Evolutionary conservation across 345 rosid genomes (phyloP), one percentile per base, ranked within the genome.

Genomic region (Eucalyptus tenuipes): DNA sequence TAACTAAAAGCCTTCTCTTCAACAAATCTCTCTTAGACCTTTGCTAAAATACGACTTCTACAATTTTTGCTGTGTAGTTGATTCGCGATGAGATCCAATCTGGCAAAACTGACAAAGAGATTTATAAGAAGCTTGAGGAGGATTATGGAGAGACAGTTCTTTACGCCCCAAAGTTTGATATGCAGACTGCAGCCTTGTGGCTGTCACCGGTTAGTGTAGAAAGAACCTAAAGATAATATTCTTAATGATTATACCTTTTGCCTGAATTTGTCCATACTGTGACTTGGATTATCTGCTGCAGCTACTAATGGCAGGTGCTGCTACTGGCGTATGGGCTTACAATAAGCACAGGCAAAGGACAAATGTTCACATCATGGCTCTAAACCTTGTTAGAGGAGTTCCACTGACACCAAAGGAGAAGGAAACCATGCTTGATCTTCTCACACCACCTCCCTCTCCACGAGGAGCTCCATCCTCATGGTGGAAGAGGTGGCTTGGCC

Each of bases 71-170:
- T 40, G 47, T 93, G 92, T 94, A 98, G 99, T 91, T 98, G 88
- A 98, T 97, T 86, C 99, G 99, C 4, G 95, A 98, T 89, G 99
- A 98, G 93, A 96, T 98, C 89, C 95, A 86, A 49, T 85, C 96
- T 86, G 99, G 99, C 85, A 98, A 95, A 91, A 88, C 94, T 37
- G 99, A 98, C 94, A 98, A 95, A 92, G 99, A 98, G 86, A 93
- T 98, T n/a, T 98, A 89, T 91, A 95, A 91, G 90, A 98, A 98
- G 94, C 97, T 98, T 10, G 98, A 97, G 94, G 96, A 96, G 80
- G 99, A 98, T 27, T 98, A 24, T 88, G 99, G 99, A 87, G 99
- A 98, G 94, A 97, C 99, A 0, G 98, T 98, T 85, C 99, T 98
- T 86, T 98, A 98, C 71, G 92, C 99, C 37, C 98, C 98, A 3